A percentile compares a stretch with the other conserved stretches of the same genome.
phyloP scores from a whole-genome alignment of 306 rosid species.

The Ormosia emarginata region DNA sequence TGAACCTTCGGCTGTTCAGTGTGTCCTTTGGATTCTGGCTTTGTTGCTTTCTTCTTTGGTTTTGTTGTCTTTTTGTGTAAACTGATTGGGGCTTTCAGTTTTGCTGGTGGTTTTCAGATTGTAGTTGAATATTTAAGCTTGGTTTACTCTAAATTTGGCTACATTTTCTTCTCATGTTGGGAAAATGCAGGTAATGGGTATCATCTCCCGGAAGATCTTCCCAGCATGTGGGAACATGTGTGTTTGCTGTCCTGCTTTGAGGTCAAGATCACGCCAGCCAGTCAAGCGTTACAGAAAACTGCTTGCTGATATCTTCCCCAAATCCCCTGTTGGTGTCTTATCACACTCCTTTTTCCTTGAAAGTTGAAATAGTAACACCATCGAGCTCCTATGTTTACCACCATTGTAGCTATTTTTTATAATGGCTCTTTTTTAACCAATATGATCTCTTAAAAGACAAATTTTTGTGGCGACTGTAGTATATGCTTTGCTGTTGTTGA shows the following conservation, averaged over 20 bases:
- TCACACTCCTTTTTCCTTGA: neutral
- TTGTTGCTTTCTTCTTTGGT: neutral
- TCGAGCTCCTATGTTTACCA: neutral
- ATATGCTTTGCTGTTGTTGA: neutral
- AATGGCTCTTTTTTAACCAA: neutral
- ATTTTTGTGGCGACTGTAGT: neutral
- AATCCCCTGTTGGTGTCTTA: slow-evolving; percentile 57
- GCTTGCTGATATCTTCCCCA: slow-evolving; percentile 89
- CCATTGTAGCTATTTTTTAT: slow-evolving; percentile 2
- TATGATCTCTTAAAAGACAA: neutral
- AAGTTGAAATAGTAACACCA: neutral
- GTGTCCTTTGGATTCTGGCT: neutral
- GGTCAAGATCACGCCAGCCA: slow-evolving; percentile 94
- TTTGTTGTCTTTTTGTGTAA: neutral
- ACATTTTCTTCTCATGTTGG: neutral
- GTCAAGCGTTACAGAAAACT: slow-evolving; percentile 93
- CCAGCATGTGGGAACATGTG: slow-evolving; percentile 97
- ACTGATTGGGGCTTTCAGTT: neutral
- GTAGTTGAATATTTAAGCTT: neutral
- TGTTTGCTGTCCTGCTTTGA: slow-evolving; percentile 94
- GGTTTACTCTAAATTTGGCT: slow-evolving; percentile 11
- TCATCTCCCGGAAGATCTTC: slow-evolving; percentile 85
- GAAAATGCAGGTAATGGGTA: slow-evolving; percentile 70
- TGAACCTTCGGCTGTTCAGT: neutral
- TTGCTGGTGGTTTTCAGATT: slow-evolving; percentile 14